Percentiles rank a stretch among this genome's conserved stretches.
These are phyloP conservation scores for Botrytis hyacinthi DNA, from an alignment of 2,329 filamentous ascomycete species.

Conservation along the genomic window DNA sequence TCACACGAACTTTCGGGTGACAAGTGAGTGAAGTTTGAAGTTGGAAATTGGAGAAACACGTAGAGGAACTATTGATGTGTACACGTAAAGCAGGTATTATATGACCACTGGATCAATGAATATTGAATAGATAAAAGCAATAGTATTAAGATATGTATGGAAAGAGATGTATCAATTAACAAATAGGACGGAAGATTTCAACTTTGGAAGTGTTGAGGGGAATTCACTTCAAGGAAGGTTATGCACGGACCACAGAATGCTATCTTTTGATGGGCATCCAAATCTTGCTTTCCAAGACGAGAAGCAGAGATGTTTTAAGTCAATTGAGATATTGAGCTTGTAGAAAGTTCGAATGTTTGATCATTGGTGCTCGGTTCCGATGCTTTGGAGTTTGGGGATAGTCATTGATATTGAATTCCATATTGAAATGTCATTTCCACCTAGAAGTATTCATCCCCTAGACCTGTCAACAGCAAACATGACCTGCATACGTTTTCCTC, in stretches of 20 bases:
- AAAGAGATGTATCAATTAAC: neutral
- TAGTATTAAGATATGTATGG: neutral
- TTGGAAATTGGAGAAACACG: neutral
- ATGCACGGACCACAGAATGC: neutral
- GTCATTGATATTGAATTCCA: neutral
- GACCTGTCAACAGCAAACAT: neutral
- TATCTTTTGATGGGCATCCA: neutral
- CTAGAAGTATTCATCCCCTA: neutral
- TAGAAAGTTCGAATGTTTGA: neutral
- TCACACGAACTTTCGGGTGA: neutral
- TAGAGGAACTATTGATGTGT: neutral
- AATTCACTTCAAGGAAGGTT: constrained; percentile 1
- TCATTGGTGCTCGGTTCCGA: neutral
- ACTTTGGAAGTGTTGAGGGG: neutral
- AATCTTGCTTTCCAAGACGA: neutral
- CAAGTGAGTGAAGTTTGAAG: neutral
- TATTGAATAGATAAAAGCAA: neutral
- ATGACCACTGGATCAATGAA: neutral
- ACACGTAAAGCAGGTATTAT: neutral
- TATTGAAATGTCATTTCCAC: neutral
- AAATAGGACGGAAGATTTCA: neutral
- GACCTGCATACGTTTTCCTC: neutral
- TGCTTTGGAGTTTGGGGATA: neutral
- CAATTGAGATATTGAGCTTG: neutral
- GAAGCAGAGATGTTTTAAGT: neutral